These are phyloP conservation scores for Ceratobasidium sp. DNA, from an alignment of 1,284 basidiomycete species.

Conservation along the genomic window DNA sequence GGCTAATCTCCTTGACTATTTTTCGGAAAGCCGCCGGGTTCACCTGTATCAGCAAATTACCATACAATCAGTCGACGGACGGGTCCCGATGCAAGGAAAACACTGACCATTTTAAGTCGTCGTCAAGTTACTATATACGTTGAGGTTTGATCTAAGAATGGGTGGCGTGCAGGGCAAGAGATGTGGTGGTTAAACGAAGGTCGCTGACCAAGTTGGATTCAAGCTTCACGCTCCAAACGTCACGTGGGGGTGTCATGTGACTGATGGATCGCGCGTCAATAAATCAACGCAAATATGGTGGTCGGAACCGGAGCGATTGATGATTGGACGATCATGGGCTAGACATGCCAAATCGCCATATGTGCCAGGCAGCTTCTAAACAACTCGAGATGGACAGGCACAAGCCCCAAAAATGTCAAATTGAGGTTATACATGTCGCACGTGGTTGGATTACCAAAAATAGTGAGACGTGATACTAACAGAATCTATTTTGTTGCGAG, in stretches of 20 bases:
- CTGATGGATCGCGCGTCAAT: conserved; percentile 10
- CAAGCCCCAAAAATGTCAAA: background rate
- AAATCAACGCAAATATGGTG: background rate
- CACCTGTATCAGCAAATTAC: conserved; percentile 22
- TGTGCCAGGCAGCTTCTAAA: background rate
- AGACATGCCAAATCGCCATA: background rate
- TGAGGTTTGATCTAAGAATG: background rate
- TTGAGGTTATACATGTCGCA: background rate
- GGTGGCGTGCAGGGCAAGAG: background rate
- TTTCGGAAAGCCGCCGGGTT: conserved; percentile 59
- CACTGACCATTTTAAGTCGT: conserved; percentile 1
- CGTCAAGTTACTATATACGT: background rate
- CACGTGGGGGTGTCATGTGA: conserved; percentile 8
- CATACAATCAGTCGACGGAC: background rate
- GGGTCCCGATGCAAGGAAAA: background rate
- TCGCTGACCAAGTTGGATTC: conserved; percentile 9
- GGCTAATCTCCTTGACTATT: conserved; percentile 84
- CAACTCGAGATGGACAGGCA: background rate
- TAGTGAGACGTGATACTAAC: background rate
- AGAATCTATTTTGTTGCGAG: too few relatives aligned
- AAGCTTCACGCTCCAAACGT: conserved; percentile 23
- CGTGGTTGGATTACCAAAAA: too few relatives aligned
- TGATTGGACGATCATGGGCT: background rate
- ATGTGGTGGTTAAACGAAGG: background rate
- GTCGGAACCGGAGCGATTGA: background rate